Evolutionary conservation across 2,329 filamentous ascomycete genomes (phyloP).

Genomic region (Curvularia lunata): DNA sequence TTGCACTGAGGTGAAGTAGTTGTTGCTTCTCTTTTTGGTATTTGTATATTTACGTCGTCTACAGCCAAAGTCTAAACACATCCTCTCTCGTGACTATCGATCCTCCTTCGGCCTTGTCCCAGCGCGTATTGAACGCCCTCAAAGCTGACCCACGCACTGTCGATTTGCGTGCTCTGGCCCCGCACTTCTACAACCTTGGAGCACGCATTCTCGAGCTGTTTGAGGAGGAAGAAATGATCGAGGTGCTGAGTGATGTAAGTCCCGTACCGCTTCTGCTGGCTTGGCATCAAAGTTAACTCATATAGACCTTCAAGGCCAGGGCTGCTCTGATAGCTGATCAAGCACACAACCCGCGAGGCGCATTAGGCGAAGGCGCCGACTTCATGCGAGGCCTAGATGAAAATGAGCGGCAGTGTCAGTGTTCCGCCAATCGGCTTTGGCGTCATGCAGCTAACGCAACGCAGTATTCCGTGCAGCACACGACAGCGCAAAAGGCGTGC

Average conservation of each 20-base stretch:
- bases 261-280: background rate
- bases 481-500: slow-evolving; percentile 55
- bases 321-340: slow-evolving; percentile 86
- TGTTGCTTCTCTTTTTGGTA: background rate
- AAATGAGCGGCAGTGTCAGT: slow-evolving; percentile 74
- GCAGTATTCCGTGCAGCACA: slow-evolving; percentile 57
- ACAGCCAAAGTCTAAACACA: slow-evolving; percentile 44
- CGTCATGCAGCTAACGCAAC: slow-evolving; percentile 9
- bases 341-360: slow-evolving; percentile 81
- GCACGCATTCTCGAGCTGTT: slow-evolving; percentile 88
- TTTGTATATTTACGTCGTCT: slow-evolving; percentile 14
- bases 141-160: slow-evolving; percentile 89
- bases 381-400: slow-evolving; percentile 90
- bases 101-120: slow-evolving; percentile 76
- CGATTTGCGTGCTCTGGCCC: slow-evolving; percentile 79
- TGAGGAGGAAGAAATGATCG: slow-evolving; percentile 81
- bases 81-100: slow-evolving; percentile 70
- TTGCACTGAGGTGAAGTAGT: slow-evolving; percentile 68
- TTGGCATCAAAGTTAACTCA: slow-evolving; percentile 3
- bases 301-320: slow-evolving; percentile 77
- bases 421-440: background rate
- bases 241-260: slow-evolving; percentile 59
- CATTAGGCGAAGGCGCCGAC: slow-evolving; percentile 70
- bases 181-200: slow-evolving; percentile 86
- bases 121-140: slow-evolving; percentile 83